Percentiles rank a stretch among this genome's conserved stretches.
Conservation (phyloP, 768 basidiomycete genomes). For the Tylopilus cervinicoccineus region DNA sequence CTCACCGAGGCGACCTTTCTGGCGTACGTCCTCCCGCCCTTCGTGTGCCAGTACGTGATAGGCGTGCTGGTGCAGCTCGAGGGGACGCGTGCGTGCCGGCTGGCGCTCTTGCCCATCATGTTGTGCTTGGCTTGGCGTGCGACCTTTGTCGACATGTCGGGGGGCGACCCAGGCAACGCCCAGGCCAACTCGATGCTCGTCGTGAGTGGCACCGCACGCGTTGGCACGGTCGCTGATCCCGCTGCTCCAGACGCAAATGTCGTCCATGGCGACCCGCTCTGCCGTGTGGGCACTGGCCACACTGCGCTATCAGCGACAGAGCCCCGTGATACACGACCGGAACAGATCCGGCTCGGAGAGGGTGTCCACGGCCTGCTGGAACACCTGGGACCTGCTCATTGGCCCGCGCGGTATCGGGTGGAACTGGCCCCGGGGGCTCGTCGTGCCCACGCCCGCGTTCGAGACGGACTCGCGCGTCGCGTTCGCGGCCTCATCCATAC, state of each 20-base stretch:
- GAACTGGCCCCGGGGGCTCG: slow-evolving; percentile 23
- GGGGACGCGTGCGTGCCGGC: slow-evolving; percentile 39
- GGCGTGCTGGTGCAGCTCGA: slow-evolving; percentile 50
- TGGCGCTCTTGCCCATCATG: slow-evolving; percentile 46
- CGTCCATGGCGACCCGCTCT: slow-evolving; percentile 12
- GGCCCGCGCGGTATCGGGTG: slow-evolving; percentile 26
- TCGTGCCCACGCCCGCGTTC: slow-evolving; percentile 9
- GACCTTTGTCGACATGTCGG: slow-evolving; percentile 20
- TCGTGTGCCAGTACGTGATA: slow-evolving; percentile 46
- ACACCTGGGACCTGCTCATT: slow-evolving; percentile 25
- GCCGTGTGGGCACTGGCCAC: slow-evolving; percentile 21
- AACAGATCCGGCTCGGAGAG: not conserved
- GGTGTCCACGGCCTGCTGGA: slow-evolving; percentile 20
- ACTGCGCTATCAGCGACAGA: slow-evolving; percentile 11
- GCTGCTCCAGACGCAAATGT: slow-evolving; percentile 13
- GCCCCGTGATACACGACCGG: not conserved
- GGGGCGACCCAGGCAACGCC: slow-evolving; percentile 9
- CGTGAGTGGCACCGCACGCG: slow-evolving; percentile 12
- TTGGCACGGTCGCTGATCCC: not conserved
- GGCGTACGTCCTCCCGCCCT: slow-evolving; percentile 38
- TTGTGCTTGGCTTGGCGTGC: slow-evolving; percentile 44
- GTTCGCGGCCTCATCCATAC: slow-evolving; percentile 11
- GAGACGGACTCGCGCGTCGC: slow-evolving; percentile 6
- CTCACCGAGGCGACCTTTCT: slow-evolving; percentile 24
- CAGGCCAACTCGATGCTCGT: slow-evolving; percentile 16